Conservation (phyloP, 352 stramenopile species). For the Phytophthora hybrid region DNA sequence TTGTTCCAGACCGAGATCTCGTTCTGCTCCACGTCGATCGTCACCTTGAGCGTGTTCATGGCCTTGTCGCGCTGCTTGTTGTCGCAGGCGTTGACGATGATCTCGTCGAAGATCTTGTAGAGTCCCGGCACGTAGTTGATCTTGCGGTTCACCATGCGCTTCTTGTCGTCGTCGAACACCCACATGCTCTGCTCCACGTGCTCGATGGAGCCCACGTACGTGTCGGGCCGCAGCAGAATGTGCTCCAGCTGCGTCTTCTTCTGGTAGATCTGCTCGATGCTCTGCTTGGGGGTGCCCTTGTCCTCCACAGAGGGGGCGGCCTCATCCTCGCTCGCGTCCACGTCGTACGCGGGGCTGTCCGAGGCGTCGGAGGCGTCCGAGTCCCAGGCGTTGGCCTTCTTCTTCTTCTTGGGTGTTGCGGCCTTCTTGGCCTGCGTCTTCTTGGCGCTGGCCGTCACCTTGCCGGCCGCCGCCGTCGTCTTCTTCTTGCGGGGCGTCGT, state of each 20-base stretch:
- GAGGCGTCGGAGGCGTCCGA: too few species aligned
- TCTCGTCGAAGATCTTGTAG: slow-evolving; percentile 99
- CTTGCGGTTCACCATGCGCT: slow-evolving; percentile 93
- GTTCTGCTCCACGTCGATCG: slow-evolving; percentile 92
- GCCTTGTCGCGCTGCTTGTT: slow-evolving; percentile 99
- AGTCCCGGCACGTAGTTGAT: slow-evolving; percentile 97
- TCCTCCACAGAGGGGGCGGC: slow-evolving; percentile 19
- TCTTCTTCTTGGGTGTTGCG: slow-evolving; percentile 50
- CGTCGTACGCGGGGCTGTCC: slow-evolving; percentile 35
- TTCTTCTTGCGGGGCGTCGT: slow-evolving; percentile 40
- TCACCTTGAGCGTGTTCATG: slow-evolving; percentile 95
- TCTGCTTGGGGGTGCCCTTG: slow-evolving; percentile 55
- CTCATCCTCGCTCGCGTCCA: slow-evolving; percentile 51
- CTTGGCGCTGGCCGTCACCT: slow-evolving; percentile 34
- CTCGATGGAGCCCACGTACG: slow-evolving; percentile 98
- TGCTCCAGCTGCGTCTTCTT: slow-evolving; percentile 99
- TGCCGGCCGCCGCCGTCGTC: slow-evolving; percentile 34
- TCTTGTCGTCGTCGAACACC: slow-evolving; percentile 91
- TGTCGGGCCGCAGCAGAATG: slow-evolving; percentile 97
- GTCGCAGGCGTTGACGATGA: slow-evolving; percentile 99
- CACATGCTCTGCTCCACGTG: slow-evolving; percentile 92
- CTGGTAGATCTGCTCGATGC: slow-evolving; percentile 95
- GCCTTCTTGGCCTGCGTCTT: slow-evolving; percentile 48
- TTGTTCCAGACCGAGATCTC: slow-evolving; percentile 98
- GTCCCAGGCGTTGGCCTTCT: slow-evolving; percentile 44